Percentiles rank a stretch among this genome's conserved stretches.
These are phyloP conservation scores for Arbutus unedo DNA, from an alignment of 148 eudicot genomes.

Conservation along the genomic window DNA sequence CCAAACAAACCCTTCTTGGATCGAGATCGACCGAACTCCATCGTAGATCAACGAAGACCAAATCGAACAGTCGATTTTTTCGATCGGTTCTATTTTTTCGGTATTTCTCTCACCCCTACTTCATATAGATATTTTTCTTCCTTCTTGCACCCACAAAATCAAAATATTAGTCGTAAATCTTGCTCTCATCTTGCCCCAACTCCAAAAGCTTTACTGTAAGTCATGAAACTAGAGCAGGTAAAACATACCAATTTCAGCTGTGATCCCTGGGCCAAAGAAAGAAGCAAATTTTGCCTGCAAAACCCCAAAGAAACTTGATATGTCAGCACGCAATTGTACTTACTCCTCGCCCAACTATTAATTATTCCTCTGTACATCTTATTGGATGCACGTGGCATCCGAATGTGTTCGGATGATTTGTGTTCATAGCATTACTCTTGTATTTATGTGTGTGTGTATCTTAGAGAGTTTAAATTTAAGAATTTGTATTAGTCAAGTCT, in stretches of 20 bases:
- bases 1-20: no score
- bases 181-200: not conserved
- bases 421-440: no score
- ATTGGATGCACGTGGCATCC: no score
- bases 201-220: not conserved
- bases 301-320: conserved; percentile 12
- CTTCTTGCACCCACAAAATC: conserved; percentile 46
- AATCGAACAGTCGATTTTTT: no score
- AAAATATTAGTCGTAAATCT: not conserved
- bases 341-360: not conserved
- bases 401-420: no score
- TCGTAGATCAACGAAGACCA: no score
- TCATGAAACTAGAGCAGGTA: not conserved
- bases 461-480: no score
- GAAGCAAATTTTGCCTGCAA: conserved; percentile 83
- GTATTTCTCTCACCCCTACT: no score
- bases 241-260: conserved; percentile 83
- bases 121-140: conserved; percentile 70
- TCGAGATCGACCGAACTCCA: no score
- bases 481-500: not conserved
- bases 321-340: not conserved
- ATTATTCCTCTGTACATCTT: no score
- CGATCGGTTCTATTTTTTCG: no score
- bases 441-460: no score
- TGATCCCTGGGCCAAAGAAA: conserved; percentile 93